Evolutionary conservation across 169 alveolate species (phyloP).

Genomic region (Eimeria tenella): DNA sequence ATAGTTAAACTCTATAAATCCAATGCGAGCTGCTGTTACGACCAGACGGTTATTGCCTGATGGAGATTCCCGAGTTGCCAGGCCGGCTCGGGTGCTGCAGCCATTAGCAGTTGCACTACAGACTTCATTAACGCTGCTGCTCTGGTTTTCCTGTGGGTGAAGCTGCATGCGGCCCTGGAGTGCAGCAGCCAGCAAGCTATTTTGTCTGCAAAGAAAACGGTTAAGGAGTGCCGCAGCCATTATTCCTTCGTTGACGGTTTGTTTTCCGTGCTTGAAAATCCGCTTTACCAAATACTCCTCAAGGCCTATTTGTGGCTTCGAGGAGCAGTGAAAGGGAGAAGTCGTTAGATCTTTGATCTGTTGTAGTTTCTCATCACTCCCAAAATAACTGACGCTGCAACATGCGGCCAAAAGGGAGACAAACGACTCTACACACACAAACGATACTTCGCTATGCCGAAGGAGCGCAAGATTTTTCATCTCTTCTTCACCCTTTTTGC

Average conservation of each 20-base stretch:
- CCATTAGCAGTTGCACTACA: not conserved
- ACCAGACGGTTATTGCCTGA: constrained; percentile 7
- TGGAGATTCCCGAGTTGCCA: not conserved
- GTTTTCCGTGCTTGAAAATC: constrained; percentile 63
- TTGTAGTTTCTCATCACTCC: constrained; percentile 38
- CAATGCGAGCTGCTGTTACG: constrained; percentile 55
- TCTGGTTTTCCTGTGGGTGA: constrained; percentile 7
- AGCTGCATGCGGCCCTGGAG: not conserved
- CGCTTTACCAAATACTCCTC: constrained; percentile 62
- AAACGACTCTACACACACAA: constrained; percentile 51
- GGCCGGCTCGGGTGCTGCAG: not conserved
- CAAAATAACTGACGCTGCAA: constrained; percentile 56
- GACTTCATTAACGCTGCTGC: not conserved
- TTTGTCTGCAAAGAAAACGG: constrained; percentile 62
- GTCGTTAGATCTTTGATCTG: constrained; percentile 40
- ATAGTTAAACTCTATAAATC: constrained; percentile 70
- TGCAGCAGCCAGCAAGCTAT: constrained; percentile 47
- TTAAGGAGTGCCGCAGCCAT: constrained; percentile 48
- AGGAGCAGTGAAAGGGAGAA: constrained; percentile 64
- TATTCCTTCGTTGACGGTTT: constrained; percentile 53
- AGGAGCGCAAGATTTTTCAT: not conserved
- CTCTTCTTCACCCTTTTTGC: not conserved
- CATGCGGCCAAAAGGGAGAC: constrained; percentile 35
- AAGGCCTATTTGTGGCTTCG: constrained; percentile 57
- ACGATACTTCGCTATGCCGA: constrained; percentile 51